These are phyloP conservation scores for Metrosideros polymorpha DNA, from an alignment of 441 rosid genomes.

Conservation along the genomic window DNA sequence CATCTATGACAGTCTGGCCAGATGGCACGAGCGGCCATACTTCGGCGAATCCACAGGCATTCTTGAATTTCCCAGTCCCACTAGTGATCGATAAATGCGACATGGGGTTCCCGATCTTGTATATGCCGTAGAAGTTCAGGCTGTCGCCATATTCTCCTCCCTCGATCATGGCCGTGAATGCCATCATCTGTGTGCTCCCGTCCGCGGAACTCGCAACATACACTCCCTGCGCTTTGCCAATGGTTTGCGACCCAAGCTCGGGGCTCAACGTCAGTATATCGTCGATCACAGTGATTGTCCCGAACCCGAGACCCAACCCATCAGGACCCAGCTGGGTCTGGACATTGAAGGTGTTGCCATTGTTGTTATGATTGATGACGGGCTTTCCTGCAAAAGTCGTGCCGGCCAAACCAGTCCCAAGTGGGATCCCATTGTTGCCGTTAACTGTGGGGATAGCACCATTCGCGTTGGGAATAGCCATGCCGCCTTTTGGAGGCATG, in stretches of 20 bases:
- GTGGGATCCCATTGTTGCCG: conserved; percentile 62
- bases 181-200: conserved; percentile 90
- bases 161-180: conserved; percentile 84
- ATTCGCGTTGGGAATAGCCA: conserved; percentile 78
- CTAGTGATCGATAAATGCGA: conserved; percentile 72
- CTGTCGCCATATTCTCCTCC: conserved; percentile 82
- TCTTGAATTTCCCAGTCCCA: conserved; percentile 85
- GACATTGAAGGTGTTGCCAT: conserved; percentile 9
- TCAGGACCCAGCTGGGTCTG: conserved; percentile 81
- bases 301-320: conserved; percentile 79
- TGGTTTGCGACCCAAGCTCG: conserved; percentile 56
- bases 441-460: conserved; percentile 81
- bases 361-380: conserved; percentile 26
- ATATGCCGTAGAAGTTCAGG: conserved; percentile 81
- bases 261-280: conserved; percentile 64
- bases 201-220: conserved; percentile 79
- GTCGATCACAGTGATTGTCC: conserved; percentile 83
- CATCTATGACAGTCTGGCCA: conserved; percentile 65
- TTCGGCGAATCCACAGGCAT: conserved; percentile 69
- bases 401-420: conserved; percentile 88
- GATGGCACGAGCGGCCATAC: conserved; percentile 66
- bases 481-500: conserved; percentile 46
- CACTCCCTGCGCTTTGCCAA: conserved; percentile 92
- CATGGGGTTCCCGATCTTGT: conserved; percentile 60
- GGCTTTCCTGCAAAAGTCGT: conserved; percentile 41